These are phyloP conservation scores for Pseudofabraea citricarpa DNA, from an alignment of 2,329 filamentous ascomycete species.

Conservation along the genomic window DNA sequence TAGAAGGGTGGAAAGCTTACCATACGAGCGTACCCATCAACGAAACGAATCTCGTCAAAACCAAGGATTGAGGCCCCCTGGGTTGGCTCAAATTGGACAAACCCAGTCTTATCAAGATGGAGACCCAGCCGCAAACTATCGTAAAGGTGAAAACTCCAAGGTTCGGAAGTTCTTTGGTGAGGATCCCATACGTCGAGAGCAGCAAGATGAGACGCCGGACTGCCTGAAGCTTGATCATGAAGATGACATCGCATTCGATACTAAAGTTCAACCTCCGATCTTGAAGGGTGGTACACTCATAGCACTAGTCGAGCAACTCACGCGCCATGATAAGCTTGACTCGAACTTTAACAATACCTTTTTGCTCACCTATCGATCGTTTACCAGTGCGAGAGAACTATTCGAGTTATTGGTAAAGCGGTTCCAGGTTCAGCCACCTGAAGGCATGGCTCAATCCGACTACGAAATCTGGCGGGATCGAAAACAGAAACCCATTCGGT, in stretches of 20 bases:
- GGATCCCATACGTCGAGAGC: constrained; percentile 39
- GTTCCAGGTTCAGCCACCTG: constrained; percentile 88
- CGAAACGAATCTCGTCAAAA: constrained; percentile 48
- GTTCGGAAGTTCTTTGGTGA: constrained; percentile 64
- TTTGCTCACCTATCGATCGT: constrained; percentile 92
- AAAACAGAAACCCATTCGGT: constrained; percentile 94
- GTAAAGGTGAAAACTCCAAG: constrained; percentile 59
- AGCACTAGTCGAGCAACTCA: constrained; percentile 90
- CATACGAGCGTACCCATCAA: constrained; percentile 50
- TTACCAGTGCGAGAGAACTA: constrained; percentile 83
- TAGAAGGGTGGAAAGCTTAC: constrained; percentile 53
- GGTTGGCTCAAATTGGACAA: constrained; percentile 20
- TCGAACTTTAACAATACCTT: constrained; percentile 97
- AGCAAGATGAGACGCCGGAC: constrained; percentile 72
- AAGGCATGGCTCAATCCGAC: constrained; percentile 69
- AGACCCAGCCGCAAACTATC: constrained; percentile 41
- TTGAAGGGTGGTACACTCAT: constrained; percentile 87
- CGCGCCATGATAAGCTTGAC: constrained; percentile 91
- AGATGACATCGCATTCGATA: constrained; percentile 83
- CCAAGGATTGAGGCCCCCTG: constrained; percentile 17
- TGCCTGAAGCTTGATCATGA: constrained; percentile 86
- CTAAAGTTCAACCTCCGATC: constrained; percentile 67
- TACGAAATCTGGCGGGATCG: constrained; percentile 85
- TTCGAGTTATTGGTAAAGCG: constrained; percentile 90
- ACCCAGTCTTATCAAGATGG: constrained; percentile 61